These are phyloP conservation scores for Penicillium glabrum DNA, from an alignment of 2,329 filamentous ascomycete species.

Conservation along the genomic window DNA sequence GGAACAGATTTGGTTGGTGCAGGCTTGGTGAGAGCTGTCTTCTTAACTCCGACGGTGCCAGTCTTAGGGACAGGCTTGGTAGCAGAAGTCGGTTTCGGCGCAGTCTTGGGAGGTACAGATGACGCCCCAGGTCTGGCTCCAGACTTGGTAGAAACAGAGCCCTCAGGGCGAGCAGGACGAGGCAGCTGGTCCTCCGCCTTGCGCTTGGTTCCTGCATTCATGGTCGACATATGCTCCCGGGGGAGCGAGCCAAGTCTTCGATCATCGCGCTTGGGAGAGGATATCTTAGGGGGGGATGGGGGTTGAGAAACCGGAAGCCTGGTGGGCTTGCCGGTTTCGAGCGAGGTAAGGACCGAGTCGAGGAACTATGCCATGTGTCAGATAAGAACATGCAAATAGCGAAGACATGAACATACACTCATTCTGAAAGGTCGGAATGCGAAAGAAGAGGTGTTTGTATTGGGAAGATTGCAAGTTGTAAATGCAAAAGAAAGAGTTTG, in stretches of 20 bases:
- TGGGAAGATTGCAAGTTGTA: conserved; percentile 13
- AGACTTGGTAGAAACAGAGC: conserved; percentile 19
- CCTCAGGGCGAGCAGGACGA: conserved; percentile 27
- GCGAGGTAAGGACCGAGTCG: conserved; percentile 52
- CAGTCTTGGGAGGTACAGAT: conserved; percentile 21
- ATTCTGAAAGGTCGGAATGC: conserved; percentile 23
- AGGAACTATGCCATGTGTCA: conserved; percentile 45
- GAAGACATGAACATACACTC: conserved; percentile 35
- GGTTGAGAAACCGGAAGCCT: conserved; percentile 27
- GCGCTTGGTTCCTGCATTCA: conserved; percentile 36
- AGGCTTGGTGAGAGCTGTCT: conserved; percentile 16
- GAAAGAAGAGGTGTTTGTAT: neutral
- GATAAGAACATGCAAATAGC: conserved; percentile 5
- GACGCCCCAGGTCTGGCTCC: conserved; percentile 17
- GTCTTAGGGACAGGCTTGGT: conserved; percentile 14
- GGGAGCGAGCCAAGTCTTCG: conserved; percentile 19
- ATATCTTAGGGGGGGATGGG: conserved; percentile 21
- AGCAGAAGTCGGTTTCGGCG: conserved; percentile 11
- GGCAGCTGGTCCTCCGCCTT: conserved; percentile 45
- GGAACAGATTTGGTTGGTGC: neutral
- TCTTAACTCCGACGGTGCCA: conserved; percentile 14
- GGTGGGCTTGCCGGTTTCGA: conserved; percentile 44
- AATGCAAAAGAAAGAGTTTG: conserved; percentile 5
- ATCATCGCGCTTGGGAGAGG: conserved; percentile 21
- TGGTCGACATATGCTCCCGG: conserved; percentile 12